Evolutionary conservation across 805 yeast species (phyloP), one percentile per base, ranked within the genome.

Genomic region (Saccharomycopsis javanensis): DNA sequence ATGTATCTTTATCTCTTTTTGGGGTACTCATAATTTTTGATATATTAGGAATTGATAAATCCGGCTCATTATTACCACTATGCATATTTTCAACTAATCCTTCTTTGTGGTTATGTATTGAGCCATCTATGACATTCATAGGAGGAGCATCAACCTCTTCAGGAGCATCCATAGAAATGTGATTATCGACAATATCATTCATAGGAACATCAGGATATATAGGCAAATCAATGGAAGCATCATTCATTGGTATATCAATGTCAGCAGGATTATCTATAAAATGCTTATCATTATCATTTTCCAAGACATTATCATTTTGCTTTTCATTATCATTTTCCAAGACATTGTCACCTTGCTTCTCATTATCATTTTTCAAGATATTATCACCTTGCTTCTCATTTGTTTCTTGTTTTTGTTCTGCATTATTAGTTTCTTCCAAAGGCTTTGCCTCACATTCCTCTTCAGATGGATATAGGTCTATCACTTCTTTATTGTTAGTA

Each of bases 91-190:
- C 48, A 20, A 20, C 45, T 4, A 37, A 5, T 16, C 18, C 11
- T 16, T 16, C 23, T 6, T 16, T 16, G 4, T 20, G 7, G 2
- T 42, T 10, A 42, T 18, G n/a, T 23, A 20, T 42, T 20, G 48
- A n/a, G 11, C 5, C 28, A 42, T 42, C 28, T 35, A 35, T 33
- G 15, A 11, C 35, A 38, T 20, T 38, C 33, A 27, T 27, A 6
- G 18, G 50, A 8, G 6, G 2, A 45, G 10, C 60, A 38, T 52
- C 52, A 37, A 51, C 55, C 20, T 27, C 33, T 25, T 52, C 15
- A 25, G 50, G n/a, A 25, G 30, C 16, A 45, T 45, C 35, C 20
- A 30, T 27, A 16, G 48, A 28, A 42, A 42, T 18, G 53, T 42
- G 28, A 25, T 20, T 20, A 20, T 42, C 48, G 15, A 42, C 8